phyloP scores from a whole-genome alignment of 1,139 yeast genomes.

The Blastobotrys illinoisensis region DNA sequence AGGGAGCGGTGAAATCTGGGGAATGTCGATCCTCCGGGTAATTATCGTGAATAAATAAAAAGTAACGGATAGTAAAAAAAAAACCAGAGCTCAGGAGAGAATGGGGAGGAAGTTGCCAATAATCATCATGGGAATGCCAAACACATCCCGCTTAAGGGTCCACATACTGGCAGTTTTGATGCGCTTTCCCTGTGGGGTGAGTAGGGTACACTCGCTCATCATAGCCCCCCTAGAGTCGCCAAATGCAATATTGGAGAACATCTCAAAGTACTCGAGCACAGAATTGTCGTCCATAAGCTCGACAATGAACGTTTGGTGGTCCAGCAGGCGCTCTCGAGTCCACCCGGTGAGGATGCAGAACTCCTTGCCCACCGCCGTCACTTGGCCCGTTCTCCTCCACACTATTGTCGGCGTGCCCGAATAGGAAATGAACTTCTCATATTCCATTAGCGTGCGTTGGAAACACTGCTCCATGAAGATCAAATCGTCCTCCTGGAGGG shows the following conservation, averaged over 20 bases:
- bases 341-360: constrained; percentile 87
- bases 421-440: constrained; percentile 71
- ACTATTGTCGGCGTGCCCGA: constrained; percentile 93
- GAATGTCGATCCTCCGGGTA: background rate
- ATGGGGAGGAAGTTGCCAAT: constrained; percentile 52
- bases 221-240: constrained; percentile 85
- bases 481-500: constrained; percentile 81
- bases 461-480: constrained; percentile 94
- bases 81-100: constrained; percentile 1
- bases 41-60: background rate
- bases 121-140: constrained; percentile 95
- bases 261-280: constrained; percentile 80
- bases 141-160: constrained; percentile 84
- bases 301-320: constrained; percentile 58
- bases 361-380: constrained; percentile 88
- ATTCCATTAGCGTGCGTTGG: constrained; percentile 81
- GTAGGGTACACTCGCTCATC: constrained; percentile 76
- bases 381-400: constrained; percentile 93
- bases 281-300: constrained; percentile 84
- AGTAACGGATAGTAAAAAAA: background rate
- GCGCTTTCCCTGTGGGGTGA: constrained; percentile 47
- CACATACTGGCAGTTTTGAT: constrained; percentile 78
- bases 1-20: background rate
- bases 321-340: constrained; percentile 61
- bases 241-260: constrained; percentile 81